Evolutionary conservation across 306 rosid species (phyloP), one percentile per base, ranked within the genome.

Genomic region (Hylodesmum podocarpum): DNA sequence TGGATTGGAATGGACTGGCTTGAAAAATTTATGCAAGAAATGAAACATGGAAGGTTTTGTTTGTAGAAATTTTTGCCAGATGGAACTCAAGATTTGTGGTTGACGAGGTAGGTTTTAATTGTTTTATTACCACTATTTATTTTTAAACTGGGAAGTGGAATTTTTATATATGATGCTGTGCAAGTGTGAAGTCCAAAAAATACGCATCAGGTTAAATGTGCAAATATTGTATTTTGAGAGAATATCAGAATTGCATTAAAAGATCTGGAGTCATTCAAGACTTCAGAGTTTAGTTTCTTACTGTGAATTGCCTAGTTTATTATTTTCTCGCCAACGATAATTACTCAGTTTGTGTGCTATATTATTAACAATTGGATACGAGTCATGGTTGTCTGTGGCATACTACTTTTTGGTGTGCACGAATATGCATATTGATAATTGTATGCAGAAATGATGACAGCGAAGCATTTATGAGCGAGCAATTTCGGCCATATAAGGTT

Each of bases 171-270:
- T 67, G 24, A n/a, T 75, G 65, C 71, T 15, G 9, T 9, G 75
- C 43, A 11, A 50, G 28, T 72, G 14, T n/a, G 75, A 21, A 73
- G 46, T 54, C 21, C n/a, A 31, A 73, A n/a, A 36, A 18, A 80
- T 18, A 34, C 57, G 36, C 14, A 14, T 70, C 59, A 28, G 76
- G 46, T 72, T 24, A 43, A n/a, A 51, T 33, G 18, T 37, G 31
- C 8, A n/a, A 44, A 27, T 33, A 51, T 25, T 41, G 34, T 46
- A 51, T 47, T 57, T 67, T 6, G 10, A 27, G 34, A 66, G 66
- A 73, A 53, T 80, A 29, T 36, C 18, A 37, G 1, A 70, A 37
- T 61, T 70, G 1, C 53, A 49, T 72, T 39, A 28, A n/a, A 27
- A 64, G 49, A 12, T 16, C 13, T 50, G 54, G 5, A 70, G 28